Percentiles rank a stretch among this genome's conserved stretches.
phyloP scores from a whole-genome alignment of 2,329 filamentous ascomycete genomes.

The Exserohilum rostratum region DNA sequence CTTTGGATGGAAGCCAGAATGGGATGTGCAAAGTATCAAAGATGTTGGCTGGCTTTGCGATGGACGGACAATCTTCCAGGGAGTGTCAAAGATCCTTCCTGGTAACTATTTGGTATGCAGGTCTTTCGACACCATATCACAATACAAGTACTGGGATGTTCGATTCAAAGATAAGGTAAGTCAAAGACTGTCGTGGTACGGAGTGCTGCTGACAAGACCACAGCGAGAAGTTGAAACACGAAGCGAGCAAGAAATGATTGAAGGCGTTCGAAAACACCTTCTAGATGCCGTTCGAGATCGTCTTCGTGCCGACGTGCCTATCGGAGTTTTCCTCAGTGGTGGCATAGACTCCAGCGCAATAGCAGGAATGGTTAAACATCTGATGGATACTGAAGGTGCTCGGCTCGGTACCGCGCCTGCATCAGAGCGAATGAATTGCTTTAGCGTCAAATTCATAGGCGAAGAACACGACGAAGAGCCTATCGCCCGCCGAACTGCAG shows the following conservation, averaged over 20 bases:
- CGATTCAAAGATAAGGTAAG: slow-evolving; percentile 60
- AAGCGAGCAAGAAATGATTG: slow-evolving; percentile 58
- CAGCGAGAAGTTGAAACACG: slow-evolving; percentile 48
- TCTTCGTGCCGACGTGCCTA: slow-evolving; percentile 62
- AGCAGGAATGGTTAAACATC: slow-evolving; percentile 61
- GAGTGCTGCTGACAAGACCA: not conserved
- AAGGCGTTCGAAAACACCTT: slow-evolving; percentile 57
- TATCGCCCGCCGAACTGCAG: slow-evolving; percentile 56
- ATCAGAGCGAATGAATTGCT: slow-evolving; percentile 49
- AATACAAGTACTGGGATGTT: slow-evolving; percentile 60
- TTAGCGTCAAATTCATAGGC: slow-evolving; percentile 61
- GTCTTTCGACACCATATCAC: slow-evolving; percentile 47
- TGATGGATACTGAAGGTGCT: slow-evolving; percentile 49
- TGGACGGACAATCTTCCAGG: slow-evolving; percentile 58
- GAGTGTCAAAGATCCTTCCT: slow-evolving; percentile 49
- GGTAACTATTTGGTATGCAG: slow-evolving; percentile 32
- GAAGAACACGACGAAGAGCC: slow-evolving; percentile 49
- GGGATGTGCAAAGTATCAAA: slow-evolving; percentile 57
- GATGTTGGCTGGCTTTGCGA: slow-evolving; percentile 55
- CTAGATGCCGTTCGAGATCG: slow-evolving; percentile 61
- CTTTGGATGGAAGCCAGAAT: slow-evolving; percentile 59
- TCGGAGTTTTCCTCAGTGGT: slow-evolving; percentile 63
- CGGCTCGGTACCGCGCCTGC: slow-evolving; percentile 53
- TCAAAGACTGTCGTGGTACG: not conserved
- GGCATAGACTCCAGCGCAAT: slow-evolving; percentile 64